Percentiles rank a stretch among this genome's conserved stretches.
phyloP scores from a whole-genome alignment of 345 rosid species.

The Cardamine occulta region DNA sequence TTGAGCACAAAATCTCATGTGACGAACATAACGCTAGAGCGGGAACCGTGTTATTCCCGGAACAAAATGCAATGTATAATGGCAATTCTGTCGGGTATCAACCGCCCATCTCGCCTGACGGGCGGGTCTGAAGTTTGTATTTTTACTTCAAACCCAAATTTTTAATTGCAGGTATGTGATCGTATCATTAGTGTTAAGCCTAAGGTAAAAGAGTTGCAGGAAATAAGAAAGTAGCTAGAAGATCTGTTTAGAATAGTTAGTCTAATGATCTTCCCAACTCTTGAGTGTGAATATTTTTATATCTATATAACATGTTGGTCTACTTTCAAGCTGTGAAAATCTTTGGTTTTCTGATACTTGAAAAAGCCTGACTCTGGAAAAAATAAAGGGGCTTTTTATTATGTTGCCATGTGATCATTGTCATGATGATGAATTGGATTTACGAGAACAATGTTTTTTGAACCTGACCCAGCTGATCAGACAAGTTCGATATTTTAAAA shows the following conservation, averaged over 20 bases:
- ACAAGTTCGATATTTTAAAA: conserved; percentile 1
- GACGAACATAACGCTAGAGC: conserved; percentile 45
- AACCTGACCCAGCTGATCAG: conserved; percentile 16
- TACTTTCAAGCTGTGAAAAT: conserved; percentile 34
- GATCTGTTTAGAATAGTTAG: conserved; percentile 38
- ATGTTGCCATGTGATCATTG: conserved; percentile 33
- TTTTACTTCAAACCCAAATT: conserved; percentile 40
- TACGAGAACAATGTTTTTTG: conserved; percentile 15
- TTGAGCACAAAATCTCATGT: conserved; percentile 36
- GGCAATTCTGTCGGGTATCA: conserved; percentile 51
- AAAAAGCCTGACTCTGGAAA: conserved; percentile 9
- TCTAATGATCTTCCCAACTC: conserved; percentile 35
- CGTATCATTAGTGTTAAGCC: conserved; percentile 32
- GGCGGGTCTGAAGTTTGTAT: conserved; percentile 63
- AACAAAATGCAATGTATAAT: conserved; percentile 18
- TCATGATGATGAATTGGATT: conserved; percentile 29
- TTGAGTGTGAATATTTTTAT: conserved; percentile 43
- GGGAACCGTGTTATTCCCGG: conserved; percentile 16
- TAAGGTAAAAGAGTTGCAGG: conserved; percentile 32
- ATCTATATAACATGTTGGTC: conserved; percentile 21
- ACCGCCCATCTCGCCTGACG: conserved; percentile 62
- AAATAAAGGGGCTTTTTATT: background rate
- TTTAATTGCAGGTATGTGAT: conserved; percentile 36
- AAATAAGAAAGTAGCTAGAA: conserved; percentile 33
- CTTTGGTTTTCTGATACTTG: conserved; percentile 29